Base-by-base conservation (phyloP, 2,329 filamentous ascomycete genomes). In the Fusarium praegraminearum region DNA sequence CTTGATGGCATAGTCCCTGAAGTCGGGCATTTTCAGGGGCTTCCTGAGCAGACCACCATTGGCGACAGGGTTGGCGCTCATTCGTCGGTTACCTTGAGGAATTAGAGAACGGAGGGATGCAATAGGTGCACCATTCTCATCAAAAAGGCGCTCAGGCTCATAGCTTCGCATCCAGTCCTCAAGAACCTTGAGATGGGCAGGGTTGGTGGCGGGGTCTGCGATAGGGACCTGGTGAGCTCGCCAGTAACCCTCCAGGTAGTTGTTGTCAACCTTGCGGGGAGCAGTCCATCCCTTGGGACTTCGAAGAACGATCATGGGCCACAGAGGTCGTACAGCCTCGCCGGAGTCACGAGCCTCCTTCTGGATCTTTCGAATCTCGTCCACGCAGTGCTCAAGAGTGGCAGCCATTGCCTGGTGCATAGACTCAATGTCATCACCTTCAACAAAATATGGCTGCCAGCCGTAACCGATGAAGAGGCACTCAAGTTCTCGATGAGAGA, bases 371-470 rank as follows among this genome's bases (percentile, higher is more conserved):
- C 82, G 84, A 76, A 94, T 94, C 75, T 93, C 89, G 18, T 83
- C 78, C 20, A 94, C 87, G 74, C 90, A 93, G 70, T 88, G 85
- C 77, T 94, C 91, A 30, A 94, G 81, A 0, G 92, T 94, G 44
- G 87, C 87, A 15, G 92, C 91, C 91, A 94, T 94, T 59, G 91
- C 91, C 78, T 94, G 91, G 76, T 94, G 91, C 91, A 94, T 94
- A 46, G 85, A 87, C 35, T 91, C 86, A 30, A 91, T 76, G 55
- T 94, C 91, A 67, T 89, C 88, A 50, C 92, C 92, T 76, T 94
- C 91, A 49, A 94, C 92, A 73, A 94, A 93, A 79, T 93, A 93
- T 11, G 92, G 91, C 50, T 89, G 87, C 89, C 90, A 94, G 70
- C 92, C 92, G 74, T 93, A 94, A 32, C 92, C 92, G 43, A 87